These are phyloP conservation scores for Apiotrichum veenhuisii DNA, from an alignment of 1,284 basidiomycete species.

Conservation along the genomic window DNA sequence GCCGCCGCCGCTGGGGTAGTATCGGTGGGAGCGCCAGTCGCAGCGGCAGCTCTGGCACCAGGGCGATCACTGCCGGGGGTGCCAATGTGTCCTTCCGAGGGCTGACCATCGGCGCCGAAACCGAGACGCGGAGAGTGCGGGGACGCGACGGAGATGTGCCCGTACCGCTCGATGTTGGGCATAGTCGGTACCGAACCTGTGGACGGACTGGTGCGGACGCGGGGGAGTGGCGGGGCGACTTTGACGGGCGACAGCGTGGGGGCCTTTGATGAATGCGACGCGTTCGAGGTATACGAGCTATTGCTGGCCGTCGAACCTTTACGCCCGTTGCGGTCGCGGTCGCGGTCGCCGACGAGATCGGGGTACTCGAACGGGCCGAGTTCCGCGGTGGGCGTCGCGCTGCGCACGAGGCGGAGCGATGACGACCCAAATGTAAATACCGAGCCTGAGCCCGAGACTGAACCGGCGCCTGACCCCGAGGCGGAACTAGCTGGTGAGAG, in stretches of 20 bases:
- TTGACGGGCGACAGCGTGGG: not conserved
- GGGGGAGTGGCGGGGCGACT: not conserved
- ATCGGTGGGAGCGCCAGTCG: too few relatives aligned
- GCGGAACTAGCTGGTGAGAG: too few relatives aligned
- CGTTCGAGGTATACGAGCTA: not conserved
- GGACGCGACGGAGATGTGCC: not conserved
- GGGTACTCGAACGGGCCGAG: slow-evolving; percentile 39
- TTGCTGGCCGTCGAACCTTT: not conserved
- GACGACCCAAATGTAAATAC: not conserved
- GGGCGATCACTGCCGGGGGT: too few relatives aligned
- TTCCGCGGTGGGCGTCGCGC: slow-evolving; percentile 32
- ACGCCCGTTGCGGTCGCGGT: not conserved
- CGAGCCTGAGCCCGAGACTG: too few relatives aligned
- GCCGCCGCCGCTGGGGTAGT: too few relatives aligned
- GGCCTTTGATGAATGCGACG: not conserved
- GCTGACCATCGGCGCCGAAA: too few relatives aligned
- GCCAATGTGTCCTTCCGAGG: too few relatives aligned
- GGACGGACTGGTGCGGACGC: not conserved
- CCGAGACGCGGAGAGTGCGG: not conserved
- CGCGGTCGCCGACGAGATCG: not conserved
- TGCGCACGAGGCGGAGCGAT: not conserved
- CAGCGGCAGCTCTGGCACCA: too few relatives aligned
- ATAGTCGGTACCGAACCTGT: not conserved
- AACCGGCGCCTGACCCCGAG: too few relatives aligned
- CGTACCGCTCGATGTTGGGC: not conserved